Base-by-base conservation (phyloP, 306 rosid genomes). In the Pterocarpus macrocarpus region DNA sequence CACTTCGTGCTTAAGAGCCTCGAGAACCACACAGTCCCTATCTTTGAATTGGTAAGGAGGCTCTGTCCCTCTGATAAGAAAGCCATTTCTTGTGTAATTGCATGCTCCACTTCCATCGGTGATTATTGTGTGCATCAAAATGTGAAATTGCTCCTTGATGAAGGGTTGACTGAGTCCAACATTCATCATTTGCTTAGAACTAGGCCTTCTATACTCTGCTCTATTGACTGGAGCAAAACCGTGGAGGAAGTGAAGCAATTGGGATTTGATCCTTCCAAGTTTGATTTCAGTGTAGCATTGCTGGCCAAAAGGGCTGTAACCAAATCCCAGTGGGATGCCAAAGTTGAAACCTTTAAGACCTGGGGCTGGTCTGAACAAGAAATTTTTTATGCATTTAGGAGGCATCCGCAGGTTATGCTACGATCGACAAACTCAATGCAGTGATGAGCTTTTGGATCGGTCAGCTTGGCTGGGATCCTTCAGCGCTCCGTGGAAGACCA, bases 301-400 rank as follows among this genome's bases (percentile, higher is more conserved):
- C 8, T 17, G 9, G 83, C 82, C 11, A 57, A 73, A 70, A 16
- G 28, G 16, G 7, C 77, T 13, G 4, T 84, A 49, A 70, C 52
- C 2, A 67, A 81, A 80, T 66, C 86, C 4, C 70, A 67, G 2
- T 88, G 90, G 92, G 64, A 87, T 33, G 74, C 71, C 4, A 92
- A 88, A 71, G 69, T 85, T 4, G 75, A 84, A 15, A 30, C 52
- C 49, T 87, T 45, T 53, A 87, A 73, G 82, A 82, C 36, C 8
- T 92, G 91, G 92, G 97, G 97, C 16, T 92, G 77, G 82, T 66
- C 85, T 4, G 91, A 88, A 32, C 85, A 88, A 5, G 87, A 58
- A 57, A 5, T 70, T 84, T 5, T 22, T 8, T 5, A 50, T 8
- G 88, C 86, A 1, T 89, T 88, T 78, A 15, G 44, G 73, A 82